Conservation (phyloP, 106 monocot genomes). For the Narthecium ossifragum region DNA sequence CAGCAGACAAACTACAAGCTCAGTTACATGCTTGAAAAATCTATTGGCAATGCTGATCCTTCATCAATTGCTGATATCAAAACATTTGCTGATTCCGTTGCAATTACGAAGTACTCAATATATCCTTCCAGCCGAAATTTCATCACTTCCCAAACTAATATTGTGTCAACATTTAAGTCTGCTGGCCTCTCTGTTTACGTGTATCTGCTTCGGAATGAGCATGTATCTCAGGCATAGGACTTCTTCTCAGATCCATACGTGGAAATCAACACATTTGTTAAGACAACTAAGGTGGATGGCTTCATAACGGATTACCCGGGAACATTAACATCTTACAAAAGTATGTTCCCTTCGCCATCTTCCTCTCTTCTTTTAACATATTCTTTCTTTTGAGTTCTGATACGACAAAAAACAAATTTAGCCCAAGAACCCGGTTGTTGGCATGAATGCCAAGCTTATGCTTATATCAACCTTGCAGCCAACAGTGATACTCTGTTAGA, state of each 20-base stretch:
- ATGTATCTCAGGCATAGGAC: conserved; percentile 56
- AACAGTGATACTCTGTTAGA: too few relatives aligned
- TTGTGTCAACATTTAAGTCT: conserved; percentile 30
- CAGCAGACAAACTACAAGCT: conserved; percentile 43
- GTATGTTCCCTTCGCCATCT: conserved; percentile 19
- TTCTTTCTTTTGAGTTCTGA: too few relatives aligned
- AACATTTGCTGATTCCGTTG: conserved; percentile 51
- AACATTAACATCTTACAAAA: conserved; percentile 49
- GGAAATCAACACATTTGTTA: conserved; percentile 52
- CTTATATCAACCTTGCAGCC: too few relatives aligned
- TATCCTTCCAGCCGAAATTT: conserved; percentile 22
- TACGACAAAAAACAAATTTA: too few relatives aligned
- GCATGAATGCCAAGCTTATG: too few relatives aligned
- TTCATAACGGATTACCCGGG: conserved; percentile 72
- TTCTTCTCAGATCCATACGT: conserved; percentile 60
- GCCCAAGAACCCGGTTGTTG: too few relatives aligned
- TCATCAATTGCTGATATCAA: conserved; percentile 52
- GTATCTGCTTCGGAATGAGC: conserved; percentile 57
- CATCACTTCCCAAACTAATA: conserved; percentile 23
- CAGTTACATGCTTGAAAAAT: conserved; percentile 51
- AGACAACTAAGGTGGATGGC: conserved; percentile 36
- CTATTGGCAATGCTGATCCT: conserved; percentile 28
- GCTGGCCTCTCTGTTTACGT: conserved; percentile 56
- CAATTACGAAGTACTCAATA: conserved; percentile 41
- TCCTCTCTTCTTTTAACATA: neutral